Evolutionary conservation across 2,329 filamentous ascomycete species (phyloP).

Genomic region (Sporothrix sp.): DNA sequence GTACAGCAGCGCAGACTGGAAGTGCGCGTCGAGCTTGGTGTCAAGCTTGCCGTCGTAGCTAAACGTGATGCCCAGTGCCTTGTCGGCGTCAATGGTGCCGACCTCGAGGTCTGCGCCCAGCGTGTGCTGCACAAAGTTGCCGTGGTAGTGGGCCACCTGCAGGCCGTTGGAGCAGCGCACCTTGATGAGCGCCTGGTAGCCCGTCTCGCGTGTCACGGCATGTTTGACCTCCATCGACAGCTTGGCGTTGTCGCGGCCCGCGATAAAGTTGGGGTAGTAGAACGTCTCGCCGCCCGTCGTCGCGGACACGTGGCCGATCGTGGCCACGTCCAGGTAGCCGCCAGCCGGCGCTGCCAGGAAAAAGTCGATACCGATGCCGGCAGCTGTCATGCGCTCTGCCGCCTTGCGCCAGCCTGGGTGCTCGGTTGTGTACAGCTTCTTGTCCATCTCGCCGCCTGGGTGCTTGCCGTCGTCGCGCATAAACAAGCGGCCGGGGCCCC

Average conservation of each 20-base stretch:
- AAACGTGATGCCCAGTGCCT: constrained; percentile 84
- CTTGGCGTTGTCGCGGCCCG: constrained; percentile 74
- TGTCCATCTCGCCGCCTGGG: constrained; percentile 78
- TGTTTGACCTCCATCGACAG: constrained; percentile 79
- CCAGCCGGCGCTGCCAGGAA: constrained; percentile 88
- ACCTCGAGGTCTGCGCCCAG: constrained; percentile 93
- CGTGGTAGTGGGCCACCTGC: constrained; percentile 88
- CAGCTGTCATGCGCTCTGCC: constrained; percentile 77
- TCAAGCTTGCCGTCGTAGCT: constrained; percentile 97
- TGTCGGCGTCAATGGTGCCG: constrained; percentile 84
- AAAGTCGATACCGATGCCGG: constrained; percentile 83
- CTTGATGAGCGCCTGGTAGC: constrained; percentile 95
- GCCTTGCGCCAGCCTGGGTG: constrained; percentile 80
- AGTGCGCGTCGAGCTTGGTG: constrained; percentile 90
- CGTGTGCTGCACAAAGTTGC: constrained; percentile 91
- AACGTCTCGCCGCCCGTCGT: constrained; percentile 92
- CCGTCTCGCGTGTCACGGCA: constrained; percentile 78
- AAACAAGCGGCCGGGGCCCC: constrained; percentile 77
- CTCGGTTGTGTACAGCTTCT: constrained; percentile 84
- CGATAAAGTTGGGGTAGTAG: constrained; percentile 94
- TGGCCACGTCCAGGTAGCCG: constrained; percentile 86
- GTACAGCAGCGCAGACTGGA: constrained; percentile 90
- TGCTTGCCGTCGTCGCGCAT: constrained; percentile 83
- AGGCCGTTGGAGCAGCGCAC: constrained; percentile 94
- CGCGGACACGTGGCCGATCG: constrained; percentile 79